Evolutionary conservation across 345 rosid genomes (phyloP).

Genomic region (Dimocarpus longan): DNA sequence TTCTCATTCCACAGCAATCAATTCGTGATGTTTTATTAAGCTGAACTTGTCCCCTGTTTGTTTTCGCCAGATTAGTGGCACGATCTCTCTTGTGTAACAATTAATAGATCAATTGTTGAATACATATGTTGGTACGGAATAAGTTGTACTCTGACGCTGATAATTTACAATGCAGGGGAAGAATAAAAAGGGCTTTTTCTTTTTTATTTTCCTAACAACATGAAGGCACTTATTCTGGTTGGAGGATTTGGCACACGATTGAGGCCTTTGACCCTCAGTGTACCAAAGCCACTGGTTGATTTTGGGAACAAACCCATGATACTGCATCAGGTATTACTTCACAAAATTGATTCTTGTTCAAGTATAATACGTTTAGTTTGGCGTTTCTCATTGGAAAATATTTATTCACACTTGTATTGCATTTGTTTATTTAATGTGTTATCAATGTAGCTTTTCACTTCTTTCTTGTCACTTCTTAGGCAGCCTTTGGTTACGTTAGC

Average conservation of each 20-base stretch:
- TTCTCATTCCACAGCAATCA: not conserved
- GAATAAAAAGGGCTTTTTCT: slow-evolving; percentile 1
- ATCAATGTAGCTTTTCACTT: not conserved
- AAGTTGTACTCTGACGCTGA: not conserved
- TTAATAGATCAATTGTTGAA: not conserved
- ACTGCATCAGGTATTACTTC: slow-evolving; percentile 60
- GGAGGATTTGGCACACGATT: slow-evolving; percentile 79
- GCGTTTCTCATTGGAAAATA: not conserved
- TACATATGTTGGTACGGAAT: not conserved
- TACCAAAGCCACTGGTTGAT: slow-evolving; percentile 79
- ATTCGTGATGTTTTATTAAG: no score
- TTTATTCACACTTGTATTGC: not conserved
- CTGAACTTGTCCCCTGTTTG: not conserved
- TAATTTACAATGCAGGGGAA: slow-evolving; percentile 22
- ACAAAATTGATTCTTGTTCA: not conserved
- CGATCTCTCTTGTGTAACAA: not conserved
- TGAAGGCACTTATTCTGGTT: slow-evolving; percentile 85
- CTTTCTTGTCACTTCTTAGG: not conserved
- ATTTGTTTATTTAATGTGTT: not conserved
- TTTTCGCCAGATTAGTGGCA: not conserved
- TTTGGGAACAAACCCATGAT: slow-evolving; percentile 91
- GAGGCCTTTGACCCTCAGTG: slow-evolving; percentile 81
- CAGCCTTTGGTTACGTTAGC: not conserved
- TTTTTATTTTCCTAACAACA: slow-evolving; percentile 35
- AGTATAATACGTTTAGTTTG: not conserved